These are phyloP conservation scores for Camellia lanceoleosa DNA, from an alignment of 148 eudicot species.

Conservation along the genomic window DNA sequence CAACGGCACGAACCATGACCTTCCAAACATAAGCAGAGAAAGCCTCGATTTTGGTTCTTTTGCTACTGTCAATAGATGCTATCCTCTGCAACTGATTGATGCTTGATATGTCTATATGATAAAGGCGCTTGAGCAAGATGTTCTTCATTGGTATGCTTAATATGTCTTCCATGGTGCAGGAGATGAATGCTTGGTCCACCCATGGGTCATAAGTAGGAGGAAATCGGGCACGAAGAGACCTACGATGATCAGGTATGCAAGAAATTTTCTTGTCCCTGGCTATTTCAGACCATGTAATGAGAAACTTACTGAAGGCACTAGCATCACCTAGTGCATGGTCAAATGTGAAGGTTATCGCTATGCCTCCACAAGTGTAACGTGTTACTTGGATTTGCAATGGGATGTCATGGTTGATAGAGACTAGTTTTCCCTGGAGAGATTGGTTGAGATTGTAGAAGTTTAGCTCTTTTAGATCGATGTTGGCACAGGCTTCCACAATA, in stretches of 20 bases:
- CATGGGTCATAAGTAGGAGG: slow-evolving; percentile 28
- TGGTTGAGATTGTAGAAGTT: slow-evolving; percentile 31
- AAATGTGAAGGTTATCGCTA: slow-evolving; percentile 32
- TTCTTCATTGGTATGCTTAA: slow-evolving; percentile 20
- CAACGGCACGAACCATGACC: slow-evolving; percentile 20
- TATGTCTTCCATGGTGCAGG: slow-evolving; percentile 36
- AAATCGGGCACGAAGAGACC: slow-evolving; percentile 23
- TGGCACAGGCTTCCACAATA: slow-evolving; percentile 28
- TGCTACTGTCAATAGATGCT: slow-evolving; percentile 21
- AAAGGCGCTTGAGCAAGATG: slow-evolving; percentile 28
- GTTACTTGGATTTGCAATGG: slow-evolving; percentile 31
- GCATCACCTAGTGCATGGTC: slow-evolving; percentile 41
- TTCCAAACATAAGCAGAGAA: slow-evolving; percentile 40
- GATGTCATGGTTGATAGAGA: slow-evolving; percentile 9
- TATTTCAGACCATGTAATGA: slow-evolving; percentile 31
- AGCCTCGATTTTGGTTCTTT: slow-evolving; percentile 38
- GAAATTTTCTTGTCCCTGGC: slow-evolving; percentile 17
- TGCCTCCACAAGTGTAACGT: slow-evolving; percentile 24
- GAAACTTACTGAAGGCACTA: slow-evolving; percentile 35
- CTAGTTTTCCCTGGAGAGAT: slow-evolving; percentile 31
- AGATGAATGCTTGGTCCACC: slow-evolving; percentile 29
- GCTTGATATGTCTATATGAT: slow-evolving; percentile 28
- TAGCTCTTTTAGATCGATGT: slow-evolving; percentile 26
- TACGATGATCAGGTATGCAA: slow-evolving; percentile 27
- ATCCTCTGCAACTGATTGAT: slow-evolving; percentile 24